Conservation (phyloP, 2,329 filamentous ascomycete genomes). For the Xylaria multiplex region DNA sequence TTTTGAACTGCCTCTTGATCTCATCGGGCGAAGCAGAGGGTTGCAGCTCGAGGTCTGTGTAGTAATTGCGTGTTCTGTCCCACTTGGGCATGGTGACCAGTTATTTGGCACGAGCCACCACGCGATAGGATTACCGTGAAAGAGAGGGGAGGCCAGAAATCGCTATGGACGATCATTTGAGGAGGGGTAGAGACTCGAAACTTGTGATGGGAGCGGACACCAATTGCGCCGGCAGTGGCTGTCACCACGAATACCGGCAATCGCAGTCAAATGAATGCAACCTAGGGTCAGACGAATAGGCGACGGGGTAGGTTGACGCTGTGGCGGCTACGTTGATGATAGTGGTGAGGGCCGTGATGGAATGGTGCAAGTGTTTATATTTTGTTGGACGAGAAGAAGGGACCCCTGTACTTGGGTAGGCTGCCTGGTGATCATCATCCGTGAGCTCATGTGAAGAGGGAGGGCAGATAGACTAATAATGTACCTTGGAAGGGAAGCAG, state of each 20-base stretch:
- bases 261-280: not conserved
- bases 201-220: slow-evolving; percentile 1
- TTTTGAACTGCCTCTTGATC: slow-evolving; percentile 87
- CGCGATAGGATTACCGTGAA: slow-evolving; percentile 20
- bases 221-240: slow-evolving; percentile 3
- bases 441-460: slow-evolving; percentile 10
- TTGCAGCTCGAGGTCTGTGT: slow-evolving; percentile 81
- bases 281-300: too few relatives aligned
- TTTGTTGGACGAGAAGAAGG: slow-evolving; percentile 1
- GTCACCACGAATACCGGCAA: not conserved
- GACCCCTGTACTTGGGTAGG: not conserved
- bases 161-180: slow-evolving; percentile 33
- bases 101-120: slow-evolving; percentile 24
- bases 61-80: slow-evolving; percentile 80
- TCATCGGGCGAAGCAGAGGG: slow-evolving; percentile 75
- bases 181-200: slow-evolving; percentile 10
- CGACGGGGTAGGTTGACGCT: not conserved
- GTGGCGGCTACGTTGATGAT: not conserved
- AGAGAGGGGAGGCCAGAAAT: slow-evolving; percentile 11
- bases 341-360: slow-evolving; percentile 1
- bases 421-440: slow-evolving; percentile 15
- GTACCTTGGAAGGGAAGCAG: not conserved
- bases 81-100: slow-evolving; percentile 70
- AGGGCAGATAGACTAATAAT: not conserved
- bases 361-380: slow-evolving; percentile 22